Evolutionary conservation across 2,329 filamentous ascomycete genomes (phyloP).

Genomic region (Diaporthe sp.): DNA sequence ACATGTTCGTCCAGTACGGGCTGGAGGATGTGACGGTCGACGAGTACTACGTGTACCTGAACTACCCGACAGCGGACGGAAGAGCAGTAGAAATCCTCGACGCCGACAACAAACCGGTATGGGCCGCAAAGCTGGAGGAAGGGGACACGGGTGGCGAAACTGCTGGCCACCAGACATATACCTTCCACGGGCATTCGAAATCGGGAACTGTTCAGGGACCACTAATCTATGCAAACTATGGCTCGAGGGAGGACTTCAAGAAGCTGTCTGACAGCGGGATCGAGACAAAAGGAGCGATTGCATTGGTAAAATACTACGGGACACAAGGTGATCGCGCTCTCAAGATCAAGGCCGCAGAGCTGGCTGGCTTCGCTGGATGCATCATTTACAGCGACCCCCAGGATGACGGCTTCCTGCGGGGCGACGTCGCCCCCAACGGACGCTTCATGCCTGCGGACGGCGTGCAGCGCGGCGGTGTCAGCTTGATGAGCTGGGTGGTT

Average conservation of each 20-base stretch:
- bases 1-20: constrained; percentile 78
- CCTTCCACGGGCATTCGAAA: constrained; percentile 92
- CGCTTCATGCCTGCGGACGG: constrained; percentile 85
- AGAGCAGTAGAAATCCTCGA: constrained; percentile 86
- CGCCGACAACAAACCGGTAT: constrained; percentile 72
- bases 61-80: constrained; percentile 86
- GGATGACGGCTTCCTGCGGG: constrained; percentile 84
- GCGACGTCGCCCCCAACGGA: constrained; percentile 81
- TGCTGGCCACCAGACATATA: constrained; percentile 77
- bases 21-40: constrained; percentile 84
- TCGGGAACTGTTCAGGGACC: constrained; percentile 88
- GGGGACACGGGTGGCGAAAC: constrained; percentile 75
- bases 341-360: constrained; percentile 91
- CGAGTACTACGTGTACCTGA: constrained; percentile 90
- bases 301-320: constrained; percentile 85
- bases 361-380: constrained; percentile 87
- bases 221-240: constrained; percentile 93
- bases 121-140: constrained; percentile 90
- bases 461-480: constrained; percentile 86
- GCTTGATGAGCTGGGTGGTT: constrained; percentile 83
- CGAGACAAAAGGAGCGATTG: constrained; percentile 83
- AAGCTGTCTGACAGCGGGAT: constrained; percentile 79
- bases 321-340: constrained; percentile 79
- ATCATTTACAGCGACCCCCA: constrained; percentile 93
- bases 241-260: constrained; percentile 86